These are phyloP conservation scores for Pholiota molesta DNA, from an alignment of 768 basidiomycete genomes.

Conservation along the genomic window DNA sequence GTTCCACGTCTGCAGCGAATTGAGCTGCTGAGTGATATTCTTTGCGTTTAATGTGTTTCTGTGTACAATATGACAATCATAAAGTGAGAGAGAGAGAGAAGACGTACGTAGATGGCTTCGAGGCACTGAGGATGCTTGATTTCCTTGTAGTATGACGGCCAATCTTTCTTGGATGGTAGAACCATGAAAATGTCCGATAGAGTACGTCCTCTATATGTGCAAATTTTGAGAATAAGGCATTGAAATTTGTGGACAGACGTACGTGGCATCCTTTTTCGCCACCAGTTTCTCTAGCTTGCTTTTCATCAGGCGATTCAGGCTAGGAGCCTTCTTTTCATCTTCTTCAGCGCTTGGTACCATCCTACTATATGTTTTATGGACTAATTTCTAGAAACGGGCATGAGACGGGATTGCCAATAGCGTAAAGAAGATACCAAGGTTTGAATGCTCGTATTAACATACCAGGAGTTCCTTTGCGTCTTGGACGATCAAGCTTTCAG, in stretches of 20 bases:
- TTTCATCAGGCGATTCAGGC: conserved; percentile 68
- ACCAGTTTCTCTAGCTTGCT: conserved; percentile 71
- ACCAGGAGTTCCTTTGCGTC: conserved; percentile 86
- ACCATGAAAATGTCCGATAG: conserved; percentile 82
- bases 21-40: conserved; percentile 69
- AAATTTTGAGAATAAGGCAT: background rate
- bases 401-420: conserved; percentile 4
- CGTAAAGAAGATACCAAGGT: conserved; percentile 1
- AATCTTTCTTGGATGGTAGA: conserved; percentile 77
- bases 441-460: conserved; percentile 24
- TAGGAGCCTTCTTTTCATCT: conserved; percentile 56
- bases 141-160: conserved; percentile 78
- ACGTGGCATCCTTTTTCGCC: conserved; percentile 73
- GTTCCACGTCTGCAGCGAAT: conserved; percentile 85
- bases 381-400: conserved; percentile 45
- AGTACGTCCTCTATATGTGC: conserved; percentile 56
- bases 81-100: background rate
- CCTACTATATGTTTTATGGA: conserved; percentile 50
- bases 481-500: conserved; percentile 76
- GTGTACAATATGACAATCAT: conserved; percentile 10
- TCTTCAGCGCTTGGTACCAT: conserved; percentile 45
- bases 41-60: conserved; percentile 85
- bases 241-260: conserved; percentile 27
- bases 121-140: conserved; percentile 83
- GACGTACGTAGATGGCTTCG: conserved; percentile 73